Evolutionary conservation across 208 protist species (phyloP).

Genomic region (Trypanosoma platydactyli): DNA sequence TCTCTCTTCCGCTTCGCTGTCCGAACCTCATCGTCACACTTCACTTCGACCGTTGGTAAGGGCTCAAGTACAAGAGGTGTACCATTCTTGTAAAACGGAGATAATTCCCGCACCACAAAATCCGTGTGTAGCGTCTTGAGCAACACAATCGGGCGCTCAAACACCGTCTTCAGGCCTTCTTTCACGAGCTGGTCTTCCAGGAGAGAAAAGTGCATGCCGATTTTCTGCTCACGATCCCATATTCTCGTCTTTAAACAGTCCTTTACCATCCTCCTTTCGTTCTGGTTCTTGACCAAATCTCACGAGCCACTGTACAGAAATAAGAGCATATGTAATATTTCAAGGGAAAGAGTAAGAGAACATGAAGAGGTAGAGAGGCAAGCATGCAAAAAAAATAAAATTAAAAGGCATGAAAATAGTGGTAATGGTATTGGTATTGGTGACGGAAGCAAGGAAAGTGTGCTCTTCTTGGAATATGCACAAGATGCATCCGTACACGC

Average conservation of each 20-base stretch:
- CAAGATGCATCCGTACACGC: background rate
- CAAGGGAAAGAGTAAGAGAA: background rate
- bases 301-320: slow-evolving; percentile 2
- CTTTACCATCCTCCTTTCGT: slow-evolving; percentile 4
- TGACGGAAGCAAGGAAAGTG: no score
- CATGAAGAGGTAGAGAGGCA: no score
- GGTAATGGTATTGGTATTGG: slow-evolving; percentile 5
- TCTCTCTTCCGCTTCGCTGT: slow-evolving; percentile 19
- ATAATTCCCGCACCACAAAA: slow-evolving; percentile 87
- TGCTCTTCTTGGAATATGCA: background rate
- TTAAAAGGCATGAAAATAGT: slow-evolving; percentile 8
- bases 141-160: slow-evolving; percentile 33
- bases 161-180: background rate
- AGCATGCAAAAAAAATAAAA: background rate
- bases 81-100: slow-evolving; percentile 54
- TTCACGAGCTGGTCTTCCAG: slow-evolving; percentile 33
- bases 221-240: slow-evolving; percentile 45
- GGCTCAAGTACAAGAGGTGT: slow-evolving; percentile 62
- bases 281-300: background rate
- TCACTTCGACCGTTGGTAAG: background rate
- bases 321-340: no score
- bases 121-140: slow-evolving; percentile 87
- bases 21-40: background rate
- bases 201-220: slow-evolving; percentile 60
- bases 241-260: background rate